Evolutionary conservation across 2,329 filamentous ascomycete species (phyloP).

Genomic region (Pleoardoris graminearum): DNA sequence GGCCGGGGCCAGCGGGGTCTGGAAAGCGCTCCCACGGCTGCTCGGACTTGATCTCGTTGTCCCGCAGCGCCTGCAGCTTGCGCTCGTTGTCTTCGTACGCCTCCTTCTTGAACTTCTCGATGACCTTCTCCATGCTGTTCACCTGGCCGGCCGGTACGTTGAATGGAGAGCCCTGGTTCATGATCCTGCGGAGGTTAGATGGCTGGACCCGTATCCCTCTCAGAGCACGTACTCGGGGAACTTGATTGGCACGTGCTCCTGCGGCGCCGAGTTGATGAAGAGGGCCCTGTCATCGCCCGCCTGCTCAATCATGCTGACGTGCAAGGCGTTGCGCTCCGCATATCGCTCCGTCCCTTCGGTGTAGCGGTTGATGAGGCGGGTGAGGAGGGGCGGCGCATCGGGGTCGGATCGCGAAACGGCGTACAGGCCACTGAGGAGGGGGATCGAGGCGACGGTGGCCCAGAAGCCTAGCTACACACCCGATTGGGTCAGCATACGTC

Average conservation of each 20-base stretch:
- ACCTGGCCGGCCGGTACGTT: constrained; percentile 66
- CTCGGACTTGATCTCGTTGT: constrained; percentile 39
- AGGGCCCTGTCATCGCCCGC: constrained; percentile 65
- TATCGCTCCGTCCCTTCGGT: constrained; percentile 57
- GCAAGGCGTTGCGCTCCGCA: constrained; percentile 61
- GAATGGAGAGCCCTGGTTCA: constrained; percentile 65
- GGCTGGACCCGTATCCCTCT: neutral
- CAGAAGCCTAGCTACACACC: constrained; percentile 51
- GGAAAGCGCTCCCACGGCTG: constrained; percentile 28
- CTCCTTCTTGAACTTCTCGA: constrained; percentile 64
- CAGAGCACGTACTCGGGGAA: constrained; percentile 64
- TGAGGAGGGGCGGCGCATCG: constrained; percentile 49
- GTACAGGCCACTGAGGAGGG: constrained; percentile 52
- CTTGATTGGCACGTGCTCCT: constrained; percentile 58
- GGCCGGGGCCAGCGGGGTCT: neutral
- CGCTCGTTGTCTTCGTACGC: constrained; percentile 60
- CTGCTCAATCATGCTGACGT: constrained; percentile 64
- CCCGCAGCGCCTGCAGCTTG: constrained; percentile 52
- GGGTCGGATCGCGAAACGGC: constrained; percentile 46
- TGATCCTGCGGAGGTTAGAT: constrained; percentile 52
- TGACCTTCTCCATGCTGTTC: constrained; percentile 62
- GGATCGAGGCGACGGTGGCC: constrained; percentile 51
- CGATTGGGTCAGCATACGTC: constrained; percentile 27
- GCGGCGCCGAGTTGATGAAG: constrained; percentile 55
- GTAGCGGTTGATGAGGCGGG: constrained; percentile 60